Percentiles rank a stretch among this genome's conserved stretches.
Conservation (phyloP, 2,329 filamentous ascomycete species). For the Didymella exigua region DNA sequence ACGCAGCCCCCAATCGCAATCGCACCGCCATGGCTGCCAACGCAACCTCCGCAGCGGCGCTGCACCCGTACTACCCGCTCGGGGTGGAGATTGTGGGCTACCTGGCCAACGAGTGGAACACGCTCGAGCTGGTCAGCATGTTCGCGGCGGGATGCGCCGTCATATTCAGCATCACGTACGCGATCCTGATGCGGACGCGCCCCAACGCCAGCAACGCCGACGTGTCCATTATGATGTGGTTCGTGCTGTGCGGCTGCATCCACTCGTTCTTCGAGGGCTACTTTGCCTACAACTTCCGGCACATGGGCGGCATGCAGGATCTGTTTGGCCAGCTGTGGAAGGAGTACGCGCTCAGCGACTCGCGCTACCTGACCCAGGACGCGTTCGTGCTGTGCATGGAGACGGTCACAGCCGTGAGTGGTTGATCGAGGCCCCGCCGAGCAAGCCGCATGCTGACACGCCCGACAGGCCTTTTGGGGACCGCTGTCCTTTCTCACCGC, state of each 20-base stretch:
- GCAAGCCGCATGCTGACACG: not conserved
- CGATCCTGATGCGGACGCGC: slow-evolving; percentile 59
- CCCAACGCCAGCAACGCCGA: slow-evolving; percentile 62
- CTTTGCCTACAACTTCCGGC: slow-evolving; percentile 72
- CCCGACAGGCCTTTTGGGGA: slow-evolving; percentile 65
- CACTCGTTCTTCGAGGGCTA: slow-evolving; percentile 88
- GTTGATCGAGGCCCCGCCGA: not conserved
- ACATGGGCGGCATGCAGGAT: slow-evolving; percentile 70
- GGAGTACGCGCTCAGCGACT: slow-evolving; percentile 87
- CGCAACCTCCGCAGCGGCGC: slow-evolving; percentile 21
- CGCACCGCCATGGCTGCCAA: slow-evolving; percentile 15
- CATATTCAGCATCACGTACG: slow-evolving; percentile 64
- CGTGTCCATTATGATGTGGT: slow-evolving; percentile 71
- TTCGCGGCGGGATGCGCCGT: slow-evolving; percentile 63
- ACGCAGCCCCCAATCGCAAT: slow-evolving; percentile 18
- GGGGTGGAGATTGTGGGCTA: slow-evolving; percentile 67
- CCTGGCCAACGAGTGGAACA: slow-evolving; percentile 67
- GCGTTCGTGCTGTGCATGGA: slow-evolving; percentile 88
- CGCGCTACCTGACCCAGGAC: slow-evolving; percentile 78
- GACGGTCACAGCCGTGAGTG: slow-evolving; percentile 75
- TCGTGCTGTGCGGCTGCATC: slow-evolving; percentile 72
- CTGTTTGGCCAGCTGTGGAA: slow-evolving; percentile 90
- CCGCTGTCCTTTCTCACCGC: slow-evolving; percentile 65
- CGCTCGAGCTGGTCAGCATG: slow-evolving; percentile 62
- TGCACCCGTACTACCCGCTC: slow-evolving; percentile 74